Percentiles rank a stretch among this genome's conserved stretches.
Evolutionary conservation across 2,329 filamentous ascomycete genomes (phyloP).

Genomic region (Xylariales sp.): DNA sequence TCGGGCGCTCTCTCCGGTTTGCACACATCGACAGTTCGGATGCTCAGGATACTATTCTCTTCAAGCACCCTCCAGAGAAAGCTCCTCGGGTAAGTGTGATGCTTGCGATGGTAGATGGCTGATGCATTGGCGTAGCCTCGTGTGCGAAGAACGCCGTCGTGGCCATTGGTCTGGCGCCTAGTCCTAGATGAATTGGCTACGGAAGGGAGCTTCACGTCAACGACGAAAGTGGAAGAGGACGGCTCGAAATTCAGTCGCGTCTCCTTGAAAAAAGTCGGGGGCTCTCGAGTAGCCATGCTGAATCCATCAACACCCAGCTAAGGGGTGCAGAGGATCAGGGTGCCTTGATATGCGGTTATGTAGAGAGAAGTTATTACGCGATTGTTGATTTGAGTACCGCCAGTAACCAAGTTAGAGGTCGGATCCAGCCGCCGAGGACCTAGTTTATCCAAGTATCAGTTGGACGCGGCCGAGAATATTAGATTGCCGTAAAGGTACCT

Average conservation of each 20-base stretch:
- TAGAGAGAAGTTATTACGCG: conserved; percentile 35
- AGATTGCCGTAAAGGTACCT: too few relatives aligned
- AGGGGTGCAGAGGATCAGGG: conserved; percentile 38
- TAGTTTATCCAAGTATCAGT: not conserved
- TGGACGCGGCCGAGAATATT: too few relatives aligned
- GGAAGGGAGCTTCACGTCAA: conserved; percentile 75
- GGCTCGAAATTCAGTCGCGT: conserved; percentile 85
- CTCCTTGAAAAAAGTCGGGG: conserved; percentile 83
- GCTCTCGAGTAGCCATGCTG: conserved; percentile 73
- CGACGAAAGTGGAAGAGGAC: conserved; percentile 73
- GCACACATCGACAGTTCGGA: conserved; percentile 84
- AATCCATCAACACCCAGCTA: conserved; percentile 64
- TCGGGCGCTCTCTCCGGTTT: conserved; percentile 74
- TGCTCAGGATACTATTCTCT: conserved; percentile 80
- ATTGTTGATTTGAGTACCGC: conserved; percentile 25
- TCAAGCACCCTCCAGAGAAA: conserved; percentile 94
- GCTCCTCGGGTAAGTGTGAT: conserved; percentile 80
- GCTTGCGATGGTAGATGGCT: conserved; percentile 85
- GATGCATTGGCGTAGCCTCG: conserved; percentile 81
- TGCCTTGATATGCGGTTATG: conserved; percentile 26
- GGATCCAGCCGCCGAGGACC: conserved; percentile 7
- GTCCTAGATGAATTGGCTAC: conserved; percentile 59
- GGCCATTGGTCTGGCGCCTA: conserved; percentile 58
- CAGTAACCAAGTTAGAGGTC: conserved; percentile 10
- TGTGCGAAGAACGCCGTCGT: conserved; percentile 80